These are phyloP conservation scores for Sequoiadendron giganteum DNA, from an alignment of 75 land plant species.

Conservation along the genomic window DNA sequence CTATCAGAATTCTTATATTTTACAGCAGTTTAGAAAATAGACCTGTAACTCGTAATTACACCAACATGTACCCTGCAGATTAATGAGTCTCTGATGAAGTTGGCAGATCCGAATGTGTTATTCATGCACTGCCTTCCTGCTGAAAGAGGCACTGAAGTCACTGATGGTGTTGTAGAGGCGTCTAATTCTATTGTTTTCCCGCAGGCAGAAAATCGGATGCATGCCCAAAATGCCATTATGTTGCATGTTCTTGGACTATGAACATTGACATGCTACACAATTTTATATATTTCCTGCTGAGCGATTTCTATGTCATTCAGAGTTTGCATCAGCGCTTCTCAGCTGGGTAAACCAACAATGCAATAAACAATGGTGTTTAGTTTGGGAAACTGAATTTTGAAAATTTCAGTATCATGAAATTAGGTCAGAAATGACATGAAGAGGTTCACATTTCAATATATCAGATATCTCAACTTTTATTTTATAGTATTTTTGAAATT, in stretches of 20 bases:
- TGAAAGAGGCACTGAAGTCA: conserved; percentile 91
- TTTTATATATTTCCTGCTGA: neutral
- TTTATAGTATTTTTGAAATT: neutral
- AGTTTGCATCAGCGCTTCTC: neutral
- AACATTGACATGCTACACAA: conserved; percentile 6
- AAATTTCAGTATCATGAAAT: neutral
- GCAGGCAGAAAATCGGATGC: conserved; percentile 99
- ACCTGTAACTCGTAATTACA: neutral
- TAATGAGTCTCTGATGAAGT: conserved; percentile 78
- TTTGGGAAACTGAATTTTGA: neutral
- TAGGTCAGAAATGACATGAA: neutral
- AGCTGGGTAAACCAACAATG: neutral
- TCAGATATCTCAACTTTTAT: neutral
- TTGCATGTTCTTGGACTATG: conserved; percentile 78
- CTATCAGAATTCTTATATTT: neutral
- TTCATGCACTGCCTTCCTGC: conserved; percentile 99
- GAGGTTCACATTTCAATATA: neutral
- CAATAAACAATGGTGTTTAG: neutral
- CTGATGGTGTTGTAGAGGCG: conserved; percentile 91
- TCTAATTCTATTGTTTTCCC: conserved; percentile 90
- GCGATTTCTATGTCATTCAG: neutral
- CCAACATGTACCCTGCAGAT: conserved; percentile 50
- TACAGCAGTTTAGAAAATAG: neutral
- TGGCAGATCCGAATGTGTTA: conserved; percentile 87
- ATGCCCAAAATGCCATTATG: conserved; percentile 97